phyloP scores from a whole-genome alignment of 805 yeast species.

The Candida verbasci region DNA sequence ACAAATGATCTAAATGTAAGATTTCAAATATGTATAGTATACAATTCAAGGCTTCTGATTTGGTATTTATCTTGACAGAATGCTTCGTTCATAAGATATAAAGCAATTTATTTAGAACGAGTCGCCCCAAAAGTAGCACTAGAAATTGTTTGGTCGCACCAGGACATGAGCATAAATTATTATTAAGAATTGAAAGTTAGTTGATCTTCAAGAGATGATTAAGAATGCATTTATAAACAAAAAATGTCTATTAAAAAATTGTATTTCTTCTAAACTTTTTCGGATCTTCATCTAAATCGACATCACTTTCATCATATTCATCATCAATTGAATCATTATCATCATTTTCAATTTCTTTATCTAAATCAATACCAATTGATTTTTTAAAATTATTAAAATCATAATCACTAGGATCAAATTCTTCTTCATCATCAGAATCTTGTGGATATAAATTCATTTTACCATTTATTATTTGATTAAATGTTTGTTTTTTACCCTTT shows the following conservation, averaged over 20 bases:
- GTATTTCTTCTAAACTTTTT: slow-evolving; percentile 5
- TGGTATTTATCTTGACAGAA: no score
- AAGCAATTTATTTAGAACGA: no score
- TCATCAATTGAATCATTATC: not conserved
- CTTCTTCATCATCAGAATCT: slow-evolving; percentile 9
- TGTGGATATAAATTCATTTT: slow-evolving; percentile 2
- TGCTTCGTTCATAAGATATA: no score
- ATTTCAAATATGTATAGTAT: no score
- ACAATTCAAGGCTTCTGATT: no score
- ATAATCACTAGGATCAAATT: slow-evolving; percentile 7
- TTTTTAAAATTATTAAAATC: slow-evolving; percentile 5
- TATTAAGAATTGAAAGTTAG: no score
- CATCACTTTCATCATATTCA: not conserved
- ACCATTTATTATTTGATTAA: slow-evolving; percentile 11
- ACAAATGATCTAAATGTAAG: no score
- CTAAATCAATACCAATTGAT: slow-evolving; percentile 11
- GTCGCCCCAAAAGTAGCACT: no score
- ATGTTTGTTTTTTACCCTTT: slow-evolving; percentile 35
- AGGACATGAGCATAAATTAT: no score
- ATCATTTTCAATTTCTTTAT: slow-evolving; percentile 9
- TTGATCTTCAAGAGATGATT: no score
- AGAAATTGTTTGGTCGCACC: no score
- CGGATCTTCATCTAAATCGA: slow-evolving; percentile 1
- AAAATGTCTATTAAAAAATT: slow-evolving; percentile 5
- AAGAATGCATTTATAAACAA: no score